Base-by-base conservation (phyloP, 1,284 basidiomycete species). In the Malassezia furfur region DNA sequence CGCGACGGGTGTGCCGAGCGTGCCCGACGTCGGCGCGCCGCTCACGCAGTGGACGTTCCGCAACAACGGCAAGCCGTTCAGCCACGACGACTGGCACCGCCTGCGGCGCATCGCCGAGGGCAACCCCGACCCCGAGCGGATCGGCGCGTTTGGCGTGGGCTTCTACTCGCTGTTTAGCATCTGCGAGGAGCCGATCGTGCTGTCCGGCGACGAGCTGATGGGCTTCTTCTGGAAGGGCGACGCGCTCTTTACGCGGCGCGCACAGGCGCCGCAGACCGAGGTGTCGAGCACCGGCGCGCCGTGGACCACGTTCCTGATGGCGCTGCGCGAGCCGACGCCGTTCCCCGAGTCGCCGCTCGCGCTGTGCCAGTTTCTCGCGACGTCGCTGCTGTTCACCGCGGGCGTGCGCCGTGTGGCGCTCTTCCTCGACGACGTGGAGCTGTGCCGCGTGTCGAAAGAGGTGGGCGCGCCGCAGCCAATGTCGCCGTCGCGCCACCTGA, bases 251-350 rank as follows among this genome's bases (percentile, higher is more conserved):
- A 68, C 66, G 34, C 61, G 64, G 22, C 62, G 66, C 8, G 69
- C 70, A 28, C 64, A 54, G 46, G 61, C 61, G 41, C 51, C 62
- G 7, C 31, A 56, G 11, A 48, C 52, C 21, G 61, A 69, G 14
- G 43, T 37, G 12, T 64, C 69, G 5, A 55, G 59, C 12, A 53
- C 50, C 6, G 67, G 68, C 52, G 57, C 77, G 28, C 78, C 80
- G 11, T 96, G 90, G 89, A 94, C 93, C 3, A 82, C 85, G 0
- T 94, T 99, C 75, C 82, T 88, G 59, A 93, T 99, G 87, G 79
- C 80, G 2, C 80, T 96, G 1, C 83, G 94, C 37, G 88, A 94
- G 71, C 83, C 87, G 1, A 79, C 81, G 0, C 83, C 88, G 0
- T 85, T 96, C 45, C 91, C 91, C 10, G 80, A 82, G 3, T 80